Percentiles rank a stretch among this genome's conserved stretches.
phyloP scores from a whole-genome alignment of 805 yeast species.

The Spathaspora passalidarum region DNA sequence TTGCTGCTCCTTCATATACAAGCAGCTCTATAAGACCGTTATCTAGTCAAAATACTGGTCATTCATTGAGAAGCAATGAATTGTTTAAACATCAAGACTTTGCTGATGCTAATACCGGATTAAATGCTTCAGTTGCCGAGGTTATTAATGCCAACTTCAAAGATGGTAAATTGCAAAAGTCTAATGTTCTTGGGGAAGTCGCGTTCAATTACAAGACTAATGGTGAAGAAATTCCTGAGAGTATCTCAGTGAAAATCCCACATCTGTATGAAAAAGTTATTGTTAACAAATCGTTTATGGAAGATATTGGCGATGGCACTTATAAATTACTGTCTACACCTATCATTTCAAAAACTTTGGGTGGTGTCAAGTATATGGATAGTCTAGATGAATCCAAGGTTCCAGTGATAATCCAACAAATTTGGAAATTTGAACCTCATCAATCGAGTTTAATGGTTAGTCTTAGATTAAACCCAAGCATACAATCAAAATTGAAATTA shows the following conservation, averaged over 20 bases:
- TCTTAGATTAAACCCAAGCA: conserved; percentile 52
- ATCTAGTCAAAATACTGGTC: conserved; percentile 37
- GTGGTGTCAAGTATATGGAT: conserved; percentile 75
- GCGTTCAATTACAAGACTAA: conserved; percentile 61
- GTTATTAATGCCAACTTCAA: conserved; percentile 70
- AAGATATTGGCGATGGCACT: conserved; percentile 22
- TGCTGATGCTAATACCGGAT: conserved; percentile 48
- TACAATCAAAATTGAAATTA: conserved; percentile 38
- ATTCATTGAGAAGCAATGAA: conserved; percentile 23
- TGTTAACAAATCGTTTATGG: conserved; percentile 35
- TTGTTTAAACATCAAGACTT: conserved; percentile 20
- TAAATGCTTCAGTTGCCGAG: conserved; percentile 86
- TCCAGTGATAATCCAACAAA: conserved; percentile 74
- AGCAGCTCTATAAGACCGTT: conserved; percentile 19
- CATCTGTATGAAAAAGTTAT: conserved; percentile 50
- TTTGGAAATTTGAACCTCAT: conserved; percentile 84
- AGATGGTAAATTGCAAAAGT: conserved; percentile 58
- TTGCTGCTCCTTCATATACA: conserved; percentile 13
- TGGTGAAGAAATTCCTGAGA: conserved; percentile 7
- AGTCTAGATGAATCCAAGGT: conserved; percentile 37
- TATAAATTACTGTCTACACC: conserved; percentile 47
- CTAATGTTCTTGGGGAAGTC: conserved; percentile 79
- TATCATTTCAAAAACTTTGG: conserved; percentile 63
- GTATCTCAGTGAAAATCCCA: conserved; percentile 35
- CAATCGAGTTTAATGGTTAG: conserved; percentile 85